Conservation (phyloP, 2,329 filamentous ascomycete genomes). For the Orbilia ellipsospora region DNA sequence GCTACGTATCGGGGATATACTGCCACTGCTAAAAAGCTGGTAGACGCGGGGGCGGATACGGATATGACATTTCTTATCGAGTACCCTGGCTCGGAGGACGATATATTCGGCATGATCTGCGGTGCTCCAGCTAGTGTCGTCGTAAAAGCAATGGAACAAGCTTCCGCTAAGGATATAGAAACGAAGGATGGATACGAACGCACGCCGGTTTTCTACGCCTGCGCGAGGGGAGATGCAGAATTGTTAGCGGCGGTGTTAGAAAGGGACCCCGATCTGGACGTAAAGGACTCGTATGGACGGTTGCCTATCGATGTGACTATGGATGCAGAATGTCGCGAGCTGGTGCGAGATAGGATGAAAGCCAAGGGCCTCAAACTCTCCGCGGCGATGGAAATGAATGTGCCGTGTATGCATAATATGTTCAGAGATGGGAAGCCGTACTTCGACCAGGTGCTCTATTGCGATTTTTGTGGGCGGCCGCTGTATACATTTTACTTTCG, state of each 20-base stretch:
- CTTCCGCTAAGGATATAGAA: background rate
- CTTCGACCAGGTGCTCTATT: background rate
- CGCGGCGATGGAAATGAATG: conserved; percentile 4
- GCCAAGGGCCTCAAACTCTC: conserved; percentile 4
- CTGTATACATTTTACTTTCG: conserved; percentile 18
- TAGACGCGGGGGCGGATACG: conserved; percentile 7
- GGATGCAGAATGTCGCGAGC: conserved; percentile 6
- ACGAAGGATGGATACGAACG: conserved; percentile 6
- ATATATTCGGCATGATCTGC: background rate
- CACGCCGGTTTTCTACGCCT: conserved; percentile 12
- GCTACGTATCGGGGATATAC: background rate
- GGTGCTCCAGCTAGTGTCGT: background rate
- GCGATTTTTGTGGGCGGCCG: conserved; percentile 8
- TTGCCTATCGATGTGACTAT: conserved; percentile 22
- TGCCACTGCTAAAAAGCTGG: background rate
- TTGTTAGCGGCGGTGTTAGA: background rate
- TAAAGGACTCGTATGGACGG: conserved; percentile 14
- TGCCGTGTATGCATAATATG: background rate
- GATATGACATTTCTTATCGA: too few relatives aligned
- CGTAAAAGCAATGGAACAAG: background rate
- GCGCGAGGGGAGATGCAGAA: conserved; percentile 10
- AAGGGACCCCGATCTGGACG: background rate
- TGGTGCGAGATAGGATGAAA: conserved; percentile 23
- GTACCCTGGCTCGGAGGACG: background rate
- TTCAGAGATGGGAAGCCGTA: background rate